Evolutionary conservation across 805 yeast species (phyloP), one percentile per base, ranked within the genome.

Genomic region (Ogataea glucozyma): DNA sequence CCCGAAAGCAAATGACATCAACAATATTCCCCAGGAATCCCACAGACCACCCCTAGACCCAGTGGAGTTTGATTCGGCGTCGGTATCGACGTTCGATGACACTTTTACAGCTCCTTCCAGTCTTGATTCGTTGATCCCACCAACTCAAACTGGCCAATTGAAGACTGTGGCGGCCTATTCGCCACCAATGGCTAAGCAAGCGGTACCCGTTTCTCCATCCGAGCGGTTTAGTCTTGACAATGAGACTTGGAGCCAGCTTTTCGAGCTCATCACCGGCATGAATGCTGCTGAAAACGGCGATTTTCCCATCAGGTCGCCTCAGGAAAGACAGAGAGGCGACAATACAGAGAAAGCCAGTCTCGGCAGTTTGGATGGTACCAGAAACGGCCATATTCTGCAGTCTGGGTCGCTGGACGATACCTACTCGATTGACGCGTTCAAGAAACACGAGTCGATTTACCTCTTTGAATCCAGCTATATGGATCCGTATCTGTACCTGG

Each of bases 391-490:
- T n/a, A n/a, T n/a, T n/a, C n/a, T n/a, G n/a, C n/a, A n/a, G n/a
- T n/a, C n/a, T n/a, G n/a, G n/a, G n/a, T n/a, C 21, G 1, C 23
- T 34, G 11, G 41, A 48, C 17, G 49, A 48, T 18, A 20, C 19
- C 2, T 46, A 39, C 26, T 48, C 52, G 10, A 40, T 48, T 12
- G 52, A 48, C 31, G 52, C 52, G 9, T 41, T 26, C 35, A 45
- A 48, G 30, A 21, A 39, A 17, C 39, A 46, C 26, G 45, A 46
- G 35, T 32, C 39, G 4, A 13, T 31, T 2, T 46, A 46, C 22
- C 31, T 48, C 1, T 46, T 35, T 19, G 47, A 48, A 21, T 45
- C 52, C 13, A 22, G 39, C 19, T 48, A 48, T 26, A 30, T 48
- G 9, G 52, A 46, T 26, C 47, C 52, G 13, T 43, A 38, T 20